Base-by-base conservation (phyloP, 176 grass and related monocot genomes). In the Aechmea fasciata region DNA sequence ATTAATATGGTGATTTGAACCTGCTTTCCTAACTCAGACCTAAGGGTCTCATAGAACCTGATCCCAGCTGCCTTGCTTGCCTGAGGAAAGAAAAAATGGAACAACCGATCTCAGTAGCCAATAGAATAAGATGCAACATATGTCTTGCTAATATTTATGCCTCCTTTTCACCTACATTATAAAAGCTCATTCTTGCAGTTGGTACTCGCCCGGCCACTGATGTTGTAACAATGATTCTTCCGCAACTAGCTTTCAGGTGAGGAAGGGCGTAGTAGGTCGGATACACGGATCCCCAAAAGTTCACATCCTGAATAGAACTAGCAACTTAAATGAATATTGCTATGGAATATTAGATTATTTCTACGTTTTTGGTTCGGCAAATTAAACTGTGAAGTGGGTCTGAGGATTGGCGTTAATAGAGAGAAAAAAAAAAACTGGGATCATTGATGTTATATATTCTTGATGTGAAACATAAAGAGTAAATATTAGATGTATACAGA, bases 201-300 rank as follows among this genome's bases (percentile, higher is more conserved):
- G 92, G 88, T 48, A 88, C 82, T 64, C 80, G 82, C 64, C 92
- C 92, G 49, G 88, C 92, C 24, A 96, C 72, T 2, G 92, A 96
- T 26, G 92, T 24, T 1, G 88, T 96, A 17, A 91, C 88, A 6
- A 96, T 83, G 75, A 96, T 88, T 74, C 84, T 96, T 68, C 92
- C 92, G 0, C 68, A 67, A 80, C 80, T 91, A 3, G 77, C 79
- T 63, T 88, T 91, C 0, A 96, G 78, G 65, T 96, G 87, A 3
- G 92, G 88, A 69, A 96, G 50, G 0, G 92, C 92, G 50, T 91
- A 91, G 78, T 88, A 96, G 23, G 88, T 86, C 6, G 88, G 91
- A 51, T 96, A 96, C 1, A 91, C 83, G 1, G 88, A 53, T 0
- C 92, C 92, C 92, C 92, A 96, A 13, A 96, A 96, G 71, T 96